Conservation (phyloP, 345 rosid genomes). For the Gossypium stocksii region DNA sequence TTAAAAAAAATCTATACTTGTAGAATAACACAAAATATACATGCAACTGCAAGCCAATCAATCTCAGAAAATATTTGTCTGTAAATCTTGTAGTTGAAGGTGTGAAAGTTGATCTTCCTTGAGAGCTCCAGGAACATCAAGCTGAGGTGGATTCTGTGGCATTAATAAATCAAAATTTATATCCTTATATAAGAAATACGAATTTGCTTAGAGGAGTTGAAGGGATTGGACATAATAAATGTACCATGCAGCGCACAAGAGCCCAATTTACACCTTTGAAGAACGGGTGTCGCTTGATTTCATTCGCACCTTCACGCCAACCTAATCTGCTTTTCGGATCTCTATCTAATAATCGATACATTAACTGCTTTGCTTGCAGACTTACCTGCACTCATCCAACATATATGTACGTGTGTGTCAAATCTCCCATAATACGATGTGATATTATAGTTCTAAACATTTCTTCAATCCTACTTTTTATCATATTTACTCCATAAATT, state of each 20-base stretch:
- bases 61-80: constrained; percentile 61
- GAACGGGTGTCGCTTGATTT: constrained; percentile 75
- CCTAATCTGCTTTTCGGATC: constrained; percentile 86
- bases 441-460: too few relatives aligned
- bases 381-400: constrained; percentile 44
- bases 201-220: background rate
- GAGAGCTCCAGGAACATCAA: constrained; percentile 56
- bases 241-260: constrained; percentile 82
- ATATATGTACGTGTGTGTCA: too few relatives aligned
- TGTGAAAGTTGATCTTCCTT: constrained; percentile 42
- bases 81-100: constrained; percentile 66
- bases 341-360: constrained; percentile 62
- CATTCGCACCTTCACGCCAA: constrained; percentile 72
- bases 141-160: constrained; percentile 68
- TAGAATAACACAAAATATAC: background rate
- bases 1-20: background rate
- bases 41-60: background rate
- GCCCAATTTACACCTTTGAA: constrained; percentile 87
- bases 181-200: background rate
- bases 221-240: background rate
- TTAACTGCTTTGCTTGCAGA: constrained; percentile 70
- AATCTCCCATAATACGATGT: too few relatives aligned
- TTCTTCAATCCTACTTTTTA: too few relatives aligned
- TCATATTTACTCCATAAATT: too few relatives aligned
- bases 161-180: background rate